Evolutionary conservation across 1,139 yeast species (phyloP), one percentile per base, ranked within the genome.

Genomic region (Chernovozyma aurita): DNA sequence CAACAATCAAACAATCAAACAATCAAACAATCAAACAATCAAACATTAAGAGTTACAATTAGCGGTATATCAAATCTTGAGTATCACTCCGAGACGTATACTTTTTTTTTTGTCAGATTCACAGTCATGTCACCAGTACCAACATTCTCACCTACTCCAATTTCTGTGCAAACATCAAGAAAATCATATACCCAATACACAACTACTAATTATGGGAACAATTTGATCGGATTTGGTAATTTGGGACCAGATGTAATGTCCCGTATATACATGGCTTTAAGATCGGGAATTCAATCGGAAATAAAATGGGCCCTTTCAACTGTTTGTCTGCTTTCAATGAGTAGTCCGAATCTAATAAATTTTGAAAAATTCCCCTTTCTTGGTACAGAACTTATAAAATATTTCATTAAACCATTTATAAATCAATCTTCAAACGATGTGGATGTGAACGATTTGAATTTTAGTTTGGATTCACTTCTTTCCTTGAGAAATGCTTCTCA

Each of bases 401-500:
- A 66, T 46, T 63, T 78, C 41, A 52, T 47, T 43, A 54, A 46
- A 33, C 74, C 64, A 30, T 59, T 28, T 15, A 16, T 8, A 16
- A 28, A 33, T 15, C 38, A 22, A 22, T 15, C 14, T 17, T 16
- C 20, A 39, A 41, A 21, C 16, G 18, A 25, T 14, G 25, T 32
- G 22, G 53, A 46, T 44, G n/a, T n/a, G n/a, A 46, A 49, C 18
- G 67, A 71, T 34, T 46, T 71, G 33, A 57, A 60, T 28, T 53
- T 55, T 44, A 69, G 80, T 37, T 65, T 81, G 35, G 88, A 84
- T 51, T 71, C 85, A 2, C 69, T 84, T 36, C 67, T 92, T 39
- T 73, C 86, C 17, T 64, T 92, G 39, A 71, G 97, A 50, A 92
- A 92, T 56, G 65, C 86, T 38, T 75, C 85, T 2, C 94, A 92